Conservation (phyloP, 306 rosid species). For the Mucuna pruriens region DNA sequence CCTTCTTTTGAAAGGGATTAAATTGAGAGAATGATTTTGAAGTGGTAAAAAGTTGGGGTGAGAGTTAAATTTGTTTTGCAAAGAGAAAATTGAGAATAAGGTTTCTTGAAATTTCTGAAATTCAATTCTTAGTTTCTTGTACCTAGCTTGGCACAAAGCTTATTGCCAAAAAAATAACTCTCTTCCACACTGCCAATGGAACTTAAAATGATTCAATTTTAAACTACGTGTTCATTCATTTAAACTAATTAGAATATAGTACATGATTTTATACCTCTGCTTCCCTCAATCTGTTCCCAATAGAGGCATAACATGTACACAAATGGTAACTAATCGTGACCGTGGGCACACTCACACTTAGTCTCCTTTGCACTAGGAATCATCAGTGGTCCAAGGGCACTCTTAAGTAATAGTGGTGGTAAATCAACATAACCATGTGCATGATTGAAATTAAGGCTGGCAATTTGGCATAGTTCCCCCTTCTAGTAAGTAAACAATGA, state of each 20-base stretch:
- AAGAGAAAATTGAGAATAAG: background rate
- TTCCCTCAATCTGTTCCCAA: background rate
- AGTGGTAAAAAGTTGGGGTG: background rate
- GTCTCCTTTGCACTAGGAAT: slow-evolving; percentile 33
- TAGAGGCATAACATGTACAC: background rate
- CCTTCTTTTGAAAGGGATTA: background rate
- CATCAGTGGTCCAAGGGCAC: slow-evolving; percentile 21
- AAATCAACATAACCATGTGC: slow-evolving; percentile 38
- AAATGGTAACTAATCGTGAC: slow-evolving; percentile 38
- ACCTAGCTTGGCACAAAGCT: background rate
- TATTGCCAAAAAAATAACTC: background rate
- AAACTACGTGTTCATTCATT: background rate
- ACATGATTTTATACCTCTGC: slow-evolving; percentile 1
- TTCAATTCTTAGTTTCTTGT: background rate
- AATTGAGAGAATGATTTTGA: slow-evolving; percentile 10
- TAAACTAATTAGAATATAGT: background rate
- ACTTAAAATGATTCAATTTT: background rate
- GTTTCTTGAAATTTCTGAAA: background rate
- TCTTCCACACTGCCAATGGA: background rate
- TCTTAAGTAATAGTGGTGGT: background rate
- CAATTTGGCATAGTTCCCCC: slow-evolving; percentile 19
- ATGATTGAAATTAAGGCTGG: background rate
- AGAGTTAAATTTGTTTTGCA: background rate
- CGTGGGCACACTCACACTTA: slow-evolving; percentile 29
- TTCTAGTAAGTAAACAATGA: slow-evolving; percentile 6